These are phyloP conservation scores for Coemansia pectinata DNA, from an alignment of 192 early-diverging fungal genomes.

Conservation along the genomic window DNA sequence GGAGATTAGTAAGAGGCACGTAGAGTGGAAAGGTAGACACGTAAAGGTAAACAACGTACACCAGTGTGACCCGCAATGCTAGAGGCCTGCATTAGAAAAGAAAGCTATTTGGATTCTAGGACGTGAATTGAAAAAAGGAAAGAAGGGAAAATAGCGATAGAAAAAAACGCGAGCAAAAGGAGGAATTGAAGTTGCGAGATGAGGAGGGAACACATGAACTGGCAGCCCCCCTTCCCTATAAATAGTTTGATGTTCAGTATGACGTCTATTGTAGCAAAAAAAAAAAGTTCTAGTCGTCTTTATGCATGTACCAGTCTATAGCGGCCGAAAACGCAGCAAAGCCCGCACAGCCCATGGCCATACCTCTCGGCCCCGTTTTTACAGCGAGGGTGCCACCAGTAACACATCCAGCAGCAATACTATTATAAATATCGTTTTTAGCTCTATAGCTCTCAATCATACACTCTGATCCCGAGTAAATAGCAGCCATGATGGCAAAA, in stretches of 20 bases:
- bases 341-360: conserved; percentile 80
- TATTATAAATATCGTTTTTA: conserved; percentile 94
- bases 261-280: background rate
- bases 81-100: conserved; percentile 36
- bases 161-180: background rate
- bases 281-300: conserved; percentile 43
- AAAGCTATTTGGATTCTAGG: conserved; percentile 6
- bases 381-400: conserved; percentile 85
- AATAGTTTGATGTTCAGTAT: background rate
- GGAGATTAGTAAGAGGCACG: background rate
- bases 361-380: conserved; percentile 72
- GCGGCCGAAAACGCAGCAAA: conserved; percentile 95
- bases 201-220: background rate
- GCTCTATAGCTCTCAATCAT: conserved; percentile 95
- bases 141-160: background rate
- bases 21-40: background rate
- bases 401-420: conserved; percentile 84
- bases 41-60: conserved; percentile 25
- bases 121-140: background rate
- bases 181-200: background rate
- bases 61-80: conserved; percentile 44
- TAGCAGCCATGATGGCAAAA: conserved; percentile 89
- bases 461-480: conserved; percentile 93
- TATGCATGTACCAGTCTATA: conserved; percentile 86
- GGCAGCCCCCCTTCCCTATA: background rate